phyloP scores from a whole-genome alignment of 2,329 filamentous ascomycete species.

The Colletotrichum kahawae region DNA sequence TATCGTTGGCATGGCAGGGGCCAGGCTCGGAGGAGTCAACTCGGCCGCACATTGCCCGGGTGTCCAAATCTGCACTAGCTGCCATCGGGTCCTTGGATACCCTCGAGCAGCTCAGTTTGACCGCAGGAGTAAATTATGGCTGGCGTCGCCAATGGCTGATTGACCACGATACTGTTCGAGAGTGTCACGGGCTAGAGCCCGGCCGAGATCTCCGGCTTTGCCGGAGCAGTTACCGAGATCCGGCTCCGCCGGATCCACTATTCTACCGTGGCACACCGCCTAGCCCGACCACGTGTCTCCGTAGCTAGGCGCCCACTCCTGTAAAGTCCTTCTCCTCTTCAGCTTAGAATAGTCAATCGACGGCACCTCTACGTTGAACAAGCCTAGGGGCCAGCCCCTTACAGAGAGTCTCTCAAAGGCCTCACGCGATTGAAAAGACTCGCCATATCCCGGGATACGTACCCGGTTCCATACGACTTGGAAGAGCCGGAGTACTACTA shows the following conservation, averaged over 20 bases:
- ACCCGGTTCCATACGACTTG: background rate
- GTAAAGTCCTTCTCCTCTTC: no score
- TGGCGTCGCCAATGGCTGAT: background rate
- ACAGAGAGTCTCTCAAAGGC: background rate
- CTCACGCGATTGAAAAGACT: background rate
- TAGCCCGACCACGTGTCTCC: no score
- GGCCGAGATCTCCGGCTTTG: no score
- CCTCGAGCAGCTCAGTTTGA: background rate
- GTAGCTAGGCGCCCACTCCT: no score
- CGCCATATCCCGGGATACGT: background rate
- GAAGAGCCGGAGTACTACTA: background rate
- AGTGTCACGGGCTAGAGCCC: no score
- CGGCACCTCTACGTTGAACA: no score
- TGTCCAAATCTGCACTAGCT: background rate
- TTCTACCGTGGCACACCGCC: no score
- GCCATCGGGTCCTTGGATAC: background rate
- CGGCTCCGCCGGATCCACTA: no score
- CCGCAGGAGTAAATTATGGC: background rate
- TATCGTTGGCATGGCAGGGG: background rate
- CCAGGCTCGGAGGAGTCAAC: background rate
- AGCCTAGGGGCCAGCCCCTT: no score
- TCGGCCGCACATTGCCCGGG: background rate
- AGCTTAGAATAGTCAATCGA: no score
- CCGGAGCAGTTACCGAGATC: no score
- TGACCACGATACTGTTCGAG: background rate